Evolutionary conservation across 441 rosid genomes (phyloP).

Genomic region (Pelargonium australe): DNA sequence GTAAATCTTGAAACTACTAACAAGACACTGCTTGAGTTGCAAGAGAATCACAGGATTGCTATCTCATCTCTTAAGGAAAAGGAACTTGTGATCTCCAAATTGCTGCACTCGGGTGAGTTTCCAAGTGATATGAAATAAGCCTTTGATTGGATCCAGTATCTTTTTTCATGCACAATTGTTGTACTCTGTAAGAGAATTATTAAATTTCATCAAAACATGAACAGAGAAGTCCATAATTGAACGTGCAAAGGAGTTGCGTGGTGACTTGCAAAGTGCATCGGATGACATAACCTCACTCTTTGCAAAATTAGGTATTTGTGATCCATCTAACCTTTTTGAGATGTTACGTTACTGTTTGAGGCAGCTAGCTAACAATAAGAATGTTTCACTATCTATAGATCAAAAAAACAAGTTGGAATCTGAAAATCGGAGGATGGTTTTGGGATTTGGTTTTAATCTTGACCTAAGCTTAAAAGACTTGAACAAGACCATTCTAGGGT

Average conservation of each 20-base stretch:
- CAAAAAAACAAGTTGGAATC: slow-evolving; percentile 69
- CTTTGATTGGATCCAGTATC: slow-evolving; percentile 6
- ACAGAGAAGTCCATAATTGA: slow-evolving; percentile 62
- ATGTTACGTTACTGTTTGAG: not conserved
- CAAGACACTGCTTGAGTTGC: slow-evolving; percentile 59
- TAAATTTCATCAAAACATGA: slow-evolving; percentile 13
- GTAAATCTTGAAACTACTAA: slow-evolving; percentile 44
- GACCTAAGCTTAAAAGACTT: slow-evolving; percentile 60
- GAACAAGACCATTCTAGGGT: slow-evolving; percentile 64
- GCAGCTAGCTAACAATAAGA: not conserved
- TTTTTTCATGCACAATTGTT: not conserved
- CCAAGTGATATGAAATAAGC: slow-evolving; percentile 3
- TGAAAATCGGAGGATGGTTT: slow-evolving; percentile 56
- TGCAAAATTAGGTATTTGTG: slow-evolving; percentile 53
- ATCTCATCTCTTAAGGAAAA: slow-evolving; percentile 44
- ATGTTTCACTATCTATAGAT: slow-evolving; percentile 35
- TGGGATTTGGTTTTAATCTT: slow-evolving; percentile 80
- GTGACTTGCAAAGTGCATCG: slow-evolving; percentile 71
- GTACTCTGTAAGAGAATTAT: not conserved
- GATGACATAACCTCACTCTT: slow-evolving; percentile 61
- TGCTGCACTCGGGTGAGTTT: slow-evolving; percentile 50
- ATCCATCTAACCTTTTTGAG: not conserved
- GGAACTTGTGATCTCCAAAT: slow-evolving; percentile 54
- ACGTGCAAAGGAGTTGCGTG: slow-evolving; percentile 54
- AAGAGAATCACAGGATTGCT: slow-evolving; percentile 45